phyloP scores from a whole-genome alignment of 2,329 filamentous ascomycete species.

The Grosmannia clavigera region DNA sequence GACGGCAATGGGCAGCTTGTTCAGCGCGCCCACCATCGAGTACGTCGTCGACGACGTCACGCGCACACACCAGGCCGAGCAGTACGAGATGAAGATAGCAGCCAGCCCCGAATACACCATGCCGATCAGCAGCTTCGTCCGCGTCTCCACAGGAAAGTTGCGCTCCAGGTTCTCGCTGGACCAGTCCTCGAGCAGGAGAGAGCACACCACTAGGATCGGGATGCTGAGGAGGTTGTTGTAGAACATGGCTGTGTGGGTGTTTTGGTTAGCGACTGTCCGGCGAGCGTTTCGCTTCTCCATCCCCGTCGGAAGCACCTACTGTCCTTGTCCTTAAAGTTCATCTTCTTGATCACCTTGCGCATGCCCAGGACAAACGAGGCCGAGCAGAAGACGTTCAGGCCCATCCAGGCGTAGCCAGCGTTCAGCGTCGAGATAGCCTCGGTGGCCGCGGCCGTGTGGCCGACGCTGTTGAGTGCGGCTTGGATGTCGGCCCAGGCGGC shows the following conservation, averaged over 20 bases:
- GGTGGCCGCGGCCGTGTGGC: constrained; percentile 46
- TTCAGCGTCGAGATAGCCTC: constrained; percentile 80
- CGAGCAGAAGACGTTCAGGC: constrained; percentile 89
- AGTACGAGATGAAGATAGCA: constrained; percentile 98
- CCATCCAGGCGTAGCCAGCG: constrained; percentile 95
- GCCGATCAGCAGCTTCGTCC: constrained; percentile 68
- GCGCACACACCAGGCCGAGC: constrained; percentile 96
- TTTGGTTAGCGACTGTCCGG: not conserved
- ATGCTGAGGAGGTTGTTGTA: constrained; percentile 99
- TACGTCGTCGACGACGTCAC: constrained; percentile 96
- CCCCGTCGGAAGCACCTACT: constrained; percentile 48
- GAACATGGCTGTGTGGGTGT: constrained; percentile 66
- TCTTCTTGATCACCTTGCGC: constrained; percentile 98
- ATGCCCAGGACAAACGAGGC: constrained; percentile 82
- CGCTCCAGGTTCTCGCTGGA: constrained; percentile 66
- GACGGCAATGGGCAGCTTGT: constrained; percentile 93
- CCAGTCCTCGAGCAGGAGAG: constrained; percentile 84
- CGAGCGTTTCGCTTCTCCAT: no score
- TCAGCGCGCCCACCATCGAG: constrained; percentile 95
- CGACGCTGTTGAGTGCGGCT: constrained; percentile 58
- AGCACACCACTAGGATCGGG: constrained; percentile 73
- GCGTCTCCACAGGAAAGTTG: constrained; percentile 78
- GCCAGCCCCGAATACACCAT: constrained; percentile 92
- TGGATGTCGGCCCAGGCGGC: constrained; percentile 97
- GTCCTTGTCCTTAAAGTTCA: constrained; percentile 99